Evolutionary conservation across 2,329 filamentous ascomycete genomes (phyloP).

Genomic region (Trichophaea hybrida): DNA sequence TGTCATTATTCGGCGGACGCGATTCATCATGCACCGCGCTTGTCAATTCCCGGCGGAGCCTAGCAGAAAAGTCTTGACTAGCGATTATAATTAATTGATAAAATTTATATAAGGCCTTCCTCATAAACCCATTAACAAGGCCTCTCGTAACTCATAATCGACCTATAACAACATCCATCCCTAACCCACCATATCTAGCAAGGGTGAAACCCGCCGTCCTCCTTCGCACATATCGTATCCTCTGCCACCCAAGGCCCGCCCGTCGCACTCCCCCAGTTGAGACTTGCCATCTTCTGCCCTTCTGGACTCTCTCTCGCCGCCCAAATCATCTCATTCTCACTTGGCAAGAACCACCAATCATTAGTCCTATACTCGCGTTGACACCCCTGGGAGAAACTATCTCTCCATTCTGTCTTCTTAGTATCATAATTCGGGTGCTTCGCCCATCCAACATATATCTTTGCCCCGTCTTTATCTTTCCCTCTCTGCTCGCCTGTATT

Average conservation of each 20-base stretch:
- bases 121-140: too few relatives aligned
- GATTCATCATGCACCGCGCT: too few relatives aligned
- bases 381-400: conserved; percentile 15
- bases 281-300: conserved; percentile 6
- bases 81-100: too few relatives aligned
- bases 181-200: conserved; percentile 5
- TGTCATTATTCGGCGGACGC: too few relatives aligned
- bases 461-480: conserved; percentile 15
- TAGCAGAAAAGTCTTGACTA: too few relatives aligned
- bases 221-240: conserved; percentile 7
- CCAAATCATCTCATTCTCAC: conserved; percentile 10
- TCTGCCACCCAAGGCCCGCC: conserved; percentile 12
- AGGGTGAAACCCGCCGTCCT: conserved; percentile 12
- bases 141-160: too few relatives aligned
- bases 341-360: conserved; percentile 14
- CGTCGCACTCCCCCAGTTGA: conserved; percentile 17
- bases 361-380: conserved; percentile 15
- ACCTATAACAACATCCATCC: conserved; percentile 41
- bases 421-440: conserved; percentile 21
- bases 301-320: neutral
- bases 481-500: conserved; percentile 12
- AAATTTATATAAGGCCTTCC: too few relatives aligned
- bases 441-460: conserved; percentile 21
- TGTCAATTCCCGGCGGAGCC: too few relatives aligned
- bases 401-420: conserved; percentile 14